phyloP scores from a whole-genome alignment of 164 flowering plant genomes.

The Platanus orientalis region DNA sequence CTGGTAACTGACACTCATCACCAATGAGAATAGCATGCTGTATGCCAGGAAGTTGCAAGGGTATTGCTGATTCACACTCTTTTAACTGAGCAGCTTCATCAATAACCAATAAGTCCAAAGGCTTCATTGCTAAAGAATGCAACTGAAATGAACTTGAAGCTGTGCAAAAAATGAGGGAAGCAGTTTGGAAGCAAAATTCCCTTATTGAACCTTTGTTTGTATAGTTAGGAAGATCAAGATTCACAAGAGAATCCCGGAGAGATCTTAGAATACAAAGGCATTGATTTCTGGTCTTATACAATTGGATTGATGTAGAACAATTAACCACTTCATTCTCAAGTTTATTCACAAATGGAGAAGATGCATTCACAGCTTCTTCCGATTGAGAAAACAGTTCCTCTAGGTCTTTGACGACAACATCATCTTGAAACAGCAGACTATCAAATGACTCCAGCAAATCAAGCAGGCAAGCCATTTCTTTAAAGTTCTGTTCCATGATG shows the following conservation, averaged over 20 bases:
- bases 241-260: constrained; percentile 25
- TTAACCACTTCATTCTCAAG: not conserved
- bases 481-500: constrained; percentile 18
- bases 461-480: constrained; percentile 22
- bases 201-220: constrained; percentile 7
- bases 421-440: constrained; percentile 17
- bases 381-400: constrained; percentile 28
- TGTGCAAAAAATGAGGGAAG: constrained; percentile 45
- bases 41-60: constrained; percentile 41
- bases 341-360: not conserved
- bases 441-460: constrained; percentile 32
- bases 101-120: constrained; percentile 31
- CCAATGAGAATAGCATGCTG: constrained; percentile 45
- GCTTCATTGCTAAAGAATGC: constrained; percentile 11
- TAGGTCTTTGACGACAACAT: constrained; percentile 30
- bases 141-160: constrained; percentile 31
- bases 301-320: not conserved
- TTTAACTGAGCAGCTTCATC: constrained; percentile 63
- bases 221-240: constrained; percentile 27
- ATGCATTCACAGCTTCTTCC: constrained; percentile 1
- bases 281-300: constrained; percentile 20
- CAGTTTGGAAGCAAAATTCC: constrained; percentile 23
- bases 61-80: constrained; percentile 54
- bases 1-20: constrained; percentile 53
- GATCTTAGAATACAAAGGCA: constrained; percentile 24